phyloP scores from a whole-genome alignment of 495 filamentous ascomycete species.

The Xylaria telfairii region DNA sequence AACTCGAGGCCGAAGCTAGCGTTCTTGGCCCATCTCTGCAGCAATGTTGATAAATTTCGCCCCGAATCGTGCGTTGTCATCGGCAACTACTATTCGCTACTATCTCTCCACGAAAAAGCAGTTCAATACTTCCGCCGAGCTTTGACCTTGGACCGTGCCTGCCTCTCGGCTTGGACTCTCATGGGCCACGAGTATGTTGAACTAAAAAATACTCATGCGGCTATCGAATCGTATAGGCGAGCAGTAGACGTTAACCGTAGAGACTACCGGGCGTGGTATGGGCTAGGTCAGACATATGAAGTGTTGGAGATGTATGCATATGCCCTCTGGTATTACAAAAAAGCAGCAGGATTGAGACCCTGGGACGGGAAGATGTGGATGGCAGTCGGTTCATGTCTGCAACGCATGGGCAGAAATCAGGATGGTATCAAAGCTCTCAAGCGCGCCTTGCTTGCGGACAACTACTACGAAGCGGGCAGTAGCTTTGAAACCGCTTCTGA shows the following conservation, averaged over 20 bases:
- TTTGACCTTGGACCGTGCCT: constrained; percentile 89
- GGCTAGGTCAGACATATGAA: constrained; percentile 95
- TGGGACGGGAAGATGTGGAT: constrained; percentile 99
- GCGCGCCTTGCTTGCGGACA: constrained; percentile 83
- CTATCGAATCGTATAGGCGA: constrained; percentile 94
- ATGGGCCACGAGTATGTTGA: constrained; percentile 99
- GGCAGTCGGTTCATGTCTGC: constrained; percentile 88
- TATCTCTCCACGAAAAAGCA: constrained; percentile 96
- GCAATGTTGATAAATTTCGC: constrained; percentile 90
- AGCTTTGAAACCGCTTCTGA: constrained; percentile 49
- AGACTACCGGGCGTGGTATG: constrained; percentile 99
- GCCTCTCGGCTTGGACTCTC: constrained; percentile 93
- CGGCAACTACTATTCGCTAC: constrained; percentile 94
- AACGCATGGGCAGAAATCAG: constrained; percentile 78
- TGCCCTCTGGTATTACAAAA: constrained; percentile 96
- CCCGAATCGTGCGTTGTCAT: constrained; percentile 97
- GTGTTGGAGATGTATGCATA: constrained; percentile 98
- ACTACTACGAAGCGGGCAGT: constrained; percentile 70
- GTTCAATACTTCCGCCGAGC: constrained; percentile 97
- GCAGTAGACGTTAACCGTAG: constrained; percentile 96
- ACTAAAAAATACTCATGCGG: constrained; percentile 98
- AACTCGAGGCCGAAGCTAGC: constrained; percentile 83
- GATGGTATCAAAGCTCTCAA: constrained; percentile 96
- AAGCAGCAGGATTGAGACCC: constrained; percentile 85
- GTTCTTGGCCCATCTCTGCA: constrained; percentile 88